Evolutionary conservation across 768 basidiomycete species (phyloP).

Genomic region (Phallus indusiatus): DNA sequence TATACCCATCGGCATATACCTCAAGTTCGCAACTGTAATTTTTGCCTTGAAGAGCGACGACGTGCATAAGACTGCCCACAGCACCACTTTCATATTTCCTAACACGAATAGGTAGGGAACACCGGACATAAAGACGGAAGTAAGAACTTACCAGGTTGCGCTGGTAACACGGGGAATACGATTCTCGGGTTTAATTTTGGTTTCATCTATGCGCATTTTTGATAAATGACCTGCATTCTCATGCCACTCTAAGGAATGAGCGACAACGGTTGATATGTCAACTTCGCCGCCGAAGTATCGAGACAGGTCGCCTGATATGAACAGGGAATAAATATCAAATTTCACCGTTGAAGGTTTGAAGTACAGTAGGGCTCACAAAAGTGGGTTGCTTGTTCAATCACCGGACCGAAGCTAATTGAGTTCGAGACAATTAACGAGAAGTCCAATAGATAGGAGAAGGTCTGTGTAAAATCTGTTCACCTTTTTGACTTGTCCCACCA

Average conservation of each 20-base stretch:
- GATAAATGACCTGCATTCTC: slow-evolving; percentile 80
- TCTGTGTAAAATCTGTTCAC: slow-evolving; percentile 21
- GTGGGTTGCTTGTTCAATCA: slow-evolving; percentile 91
- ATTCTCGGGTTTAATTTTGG: slow-evolving; percentile 73
- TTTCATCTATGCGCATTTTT: slow-evolving; percentile 78
- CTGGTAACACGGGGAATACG: slow-evolving; percentile 90
- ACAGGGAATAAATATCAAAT: neutral
- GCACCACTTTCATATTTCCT: slow-evolving; percentile 96
- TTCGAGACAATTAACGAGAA: too few species aligned
- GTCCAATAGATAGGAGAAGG: neutral
- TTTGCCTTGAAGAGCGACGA: slow-evolving; percentile 83
- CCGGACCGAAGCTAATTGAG: slow-evolving; percentile 54
- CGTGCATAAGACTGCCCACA: slow-evolving; percentile 85
- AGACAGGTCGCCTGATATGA: slow-evolving; percentile 53
- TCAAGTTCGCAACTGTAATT: slow-evolving; percentile 95
- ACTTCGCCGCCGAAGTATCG: slow-evolving; percentile 97
- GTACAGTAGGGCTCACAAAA: slow-evolving; percentile 44
- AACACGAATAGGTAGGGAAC: neutral
- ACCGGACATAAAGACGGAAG: neutral
- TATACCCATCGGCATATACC: slow-evolving; percentile 90
- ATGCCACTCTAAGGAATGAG: slow-evolving; percentile 88
- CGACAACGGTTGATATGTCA: slow-evolving; percentile 67
- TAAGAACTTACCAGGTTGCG: slow-evolving; percentile 64
- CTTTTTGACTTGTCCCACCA: slow-evolving; percentile 95
- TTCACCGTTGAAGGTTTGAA: neutral